Percentiles rank a stretch among this genome's conserved stretches.
phyloP scores from a whole-genome alignment of 2,329 filamentous ascomycete genomes.

The Cladophialophora carrionii region DNA sequence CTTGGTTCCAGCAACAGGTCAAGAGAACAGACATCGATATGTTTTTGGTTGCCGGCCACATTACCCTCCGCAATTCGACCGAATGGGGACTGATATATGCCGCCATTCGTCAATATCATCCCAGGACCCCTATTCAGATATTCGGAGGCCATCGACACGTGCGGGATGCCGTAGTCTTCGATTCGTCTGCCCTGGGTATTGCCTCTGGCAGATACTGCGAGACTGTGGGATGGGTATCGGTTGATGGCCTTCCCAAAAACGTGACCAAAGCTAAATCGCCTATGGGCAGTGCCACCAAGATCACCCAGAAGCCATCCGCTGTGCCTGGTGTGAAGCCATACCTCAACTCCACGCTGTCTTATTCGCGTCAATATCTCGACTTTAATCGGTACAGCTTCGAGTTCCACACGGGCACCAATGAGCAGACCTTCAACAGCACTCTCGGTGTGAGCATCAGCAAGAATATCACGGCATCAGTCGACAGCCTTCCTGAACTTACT shows the following conservation, averaged over 20 bases:
- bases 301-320: conserved; percentile 24
- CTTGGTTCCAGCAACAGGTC: conserved; percentile 65
- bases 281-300: conserved; percentile 29
- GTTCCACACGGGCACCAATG: conserved; percentile 62
- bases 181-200: conserved; percentile 63
- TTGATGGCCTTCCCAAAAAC: conserved; percentile 60
- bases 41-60: conserved; percentile 67
- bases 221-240: conserved; percentile 68
- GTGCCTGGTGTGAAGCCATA: conserved; percentile 37
- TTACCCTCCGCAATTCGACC: conserved; percentile 57
- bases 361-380: conserved; percentile 67
- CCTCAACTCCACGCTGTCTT: conserved; percentile 49
- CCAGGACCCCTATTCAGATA: conserved; percentile 64
- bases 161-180: conserved; percentile 67
- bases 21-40: conserved; percentile 61
- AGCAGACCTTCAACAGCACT: conserved; percentile 54
- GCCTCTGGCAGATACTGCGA: conserved; percentile 70
- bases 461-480: conserved; percentile 56
- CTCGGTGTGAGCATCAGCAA: conserved; percentile 53
- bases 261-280: conserved; percentile 35
- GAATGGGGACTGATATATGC: conserved; percentile 57
- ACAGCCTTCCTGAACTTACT: conserved; percentile 58
- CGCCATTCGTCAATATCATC: conserved; percentile 61
- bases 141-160: conserved; percentile 69
- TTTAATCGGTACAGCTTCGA: conserved; percentile 69